Evolutionary conservation across 768 basidiomycete species (phyloP).

Genomic region (Collybia sordida): DNA sequence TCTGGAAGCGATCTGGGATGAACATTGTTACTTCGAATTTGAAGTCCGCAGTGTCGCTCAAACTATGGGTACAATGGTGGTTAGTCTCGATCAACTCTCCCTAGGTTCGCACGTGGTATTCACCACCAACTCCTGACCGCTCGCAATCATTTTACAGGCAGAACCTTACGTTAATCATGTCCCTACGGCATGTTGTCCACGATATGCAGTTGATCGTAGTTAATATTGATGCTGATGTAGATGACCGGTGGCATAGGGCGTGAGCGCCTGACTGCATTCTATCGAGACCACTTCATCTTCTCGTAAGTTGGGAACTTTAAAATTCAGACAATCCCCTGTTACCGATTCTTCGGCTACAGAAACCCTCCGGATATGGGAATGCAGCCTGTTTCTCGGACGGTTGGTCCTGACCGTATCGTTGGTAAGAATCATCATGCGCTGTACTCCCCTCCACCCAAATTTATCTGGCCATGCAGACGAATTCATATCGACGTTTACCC

Average conservation of each 20-base stretch:
- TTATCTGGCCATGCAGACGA: conserved; percentile 35
- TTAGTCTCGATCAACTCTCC: conserved; percentile 26
- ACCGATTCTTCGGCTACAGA: conserved; percentile 18
- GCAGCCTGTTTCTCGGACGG: conserved; percentile 48
- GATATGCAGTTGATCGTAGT: neutral
- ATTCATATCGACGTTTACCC: conserved; percentile 47
- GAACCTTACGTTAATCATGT: conserved; percentile 63
- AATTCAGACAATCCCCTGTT: neutral
- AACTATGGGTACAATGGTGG: conserved; percentile 59
- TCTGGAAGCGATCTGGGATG: conserved; percentile 61
- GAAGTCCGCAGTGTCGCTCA: conserved; percentile 46
- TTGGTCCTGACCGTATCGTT: conserved; percentile 50
- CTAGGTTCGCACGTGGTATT: neutral
- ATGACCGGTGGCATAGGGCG: conserved; percentile 59
- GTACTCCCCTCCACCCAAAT: neutral
- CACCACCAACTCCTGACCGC: neutral
- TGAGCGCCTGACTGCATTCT: conserved; percentile 47
- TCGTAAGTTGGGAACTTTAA: conserved; percentile 28
- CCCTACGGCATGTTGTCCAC: conserved; percentile 40
- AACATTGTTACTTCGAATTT: conserved; percentile 58
- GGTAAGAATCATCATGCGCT: conserved; percentile 27
- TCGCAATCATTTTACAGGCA: conserved; percentile 27
- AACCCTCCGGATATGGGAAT: conserved; percentile 48
- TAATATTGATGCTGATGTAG: conserved; percentile 19
- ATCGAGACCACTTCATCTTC: conserved; percentile 57